Evolutionary conservation across 75 land plant genomes (phyloP).

Genomic region (Cupressus sempervirens): DNA sequence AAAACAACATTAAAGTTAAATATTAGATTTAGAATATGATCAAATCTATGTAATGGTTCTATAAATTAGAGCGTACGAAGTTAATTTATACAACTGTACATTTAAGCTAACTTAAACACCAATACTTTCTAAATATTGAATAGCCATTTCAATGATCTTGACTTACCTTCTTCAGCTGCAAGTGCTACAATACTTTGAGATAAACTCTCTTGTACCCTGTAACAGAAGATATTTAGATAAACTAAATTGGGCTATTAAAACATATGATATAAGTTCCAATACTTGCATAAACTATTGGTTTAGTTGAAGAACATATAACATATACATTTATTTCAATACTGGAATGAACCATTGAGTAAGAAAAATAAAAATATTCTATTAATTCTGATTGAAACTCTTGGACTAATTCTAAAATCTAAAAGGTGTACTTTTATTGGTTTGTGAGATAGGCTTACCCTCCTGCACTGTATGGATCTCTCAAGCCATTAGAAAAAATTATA

Average conservation of each 20-base stretch:
- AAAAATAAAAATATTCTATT: too few species aligned
- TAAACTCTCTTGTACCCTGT: constrained; percentile 39
- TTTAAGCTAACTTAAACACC: too few species aligned
- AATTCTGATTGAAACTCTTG: neutral
- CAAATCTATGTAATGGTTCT: neutral
- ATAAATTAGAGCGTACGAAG: too few species aligned
- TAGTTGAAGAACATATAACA: too few species aligned
- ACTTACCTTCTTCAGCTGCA: constrained; percentile 31
- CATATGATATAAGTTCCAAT: too few species aligned
- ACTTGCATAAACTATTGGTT: too few species aligned
- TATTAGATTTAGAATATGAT: neutral
- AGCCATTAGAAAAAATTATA: constrained; percentile 59
- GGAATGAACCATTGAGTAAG: too few species aligned
- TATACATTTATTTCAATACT: too few species aligned
- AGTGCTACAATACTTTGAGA: constrained; percentile 52
- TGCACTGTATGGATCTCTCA: constrained; percentile 50
- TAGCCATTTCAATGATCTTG: neutral
- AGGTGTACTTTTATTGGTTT: neutral
- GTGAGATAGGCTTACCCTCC: constrained; percentile 36
- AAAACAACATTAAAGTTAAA: neutral
- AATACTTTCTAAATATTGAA: too few species aligned
- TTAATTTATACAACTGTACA: too few species aligned
- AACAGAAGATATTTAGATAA: neutral
- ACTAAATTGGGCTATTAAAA: too few species aligned
- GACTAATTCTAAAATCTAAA: neutral